phyloP scores from a whole-genome alignment of 78 protist species.

The Isochrysis galbana region DNA sequence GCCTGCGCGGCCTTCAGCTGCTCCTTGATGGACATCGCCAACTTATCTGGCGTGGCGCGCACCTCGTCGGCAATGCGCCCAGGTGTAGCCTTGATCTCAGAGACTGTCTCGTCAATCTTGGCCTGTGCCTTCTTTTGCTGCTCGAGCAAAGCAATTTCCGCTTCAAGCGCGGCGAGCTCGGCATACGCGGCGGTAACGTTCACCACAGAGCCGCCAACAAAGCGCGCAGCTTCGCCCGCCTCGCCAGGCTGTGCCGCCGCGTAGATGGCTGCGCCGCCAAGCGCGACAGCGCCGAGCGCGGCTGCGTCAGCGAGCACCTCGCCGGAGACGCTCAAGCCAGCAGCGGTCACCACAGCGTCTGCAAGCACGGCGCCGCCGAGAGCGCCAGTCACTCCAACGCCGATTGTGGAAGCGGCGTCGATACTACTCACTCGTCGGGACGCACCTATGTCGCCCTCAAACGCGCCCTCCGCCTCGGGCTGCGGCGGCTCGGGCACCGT shows the following conservation, averaged over 20 bases:
- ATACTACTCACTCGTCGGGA: too few relatives aligned
- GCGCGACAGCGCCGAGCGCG: neutral
- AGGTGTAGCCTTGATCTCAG: neutral
- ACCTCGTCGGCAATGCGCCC: neutral
- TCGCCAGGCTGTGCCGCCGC: neutral
- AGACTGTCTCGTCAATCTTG: neutral
- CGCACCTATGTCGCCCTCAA: neutral
- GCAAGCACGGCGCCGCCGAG: neutral
- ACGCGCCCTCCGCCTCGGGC: neutral
- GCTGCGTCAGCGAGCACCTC: constrained; percentile 16
- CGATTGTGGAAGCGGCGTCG: neutral
- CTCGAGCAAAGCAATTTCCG: neutral
- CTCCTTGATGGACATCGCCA: neutral
- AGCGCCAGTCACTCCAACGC: neutral
- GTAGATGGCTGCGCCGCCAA: neutral
- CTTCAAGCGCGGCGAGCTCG: neutral
- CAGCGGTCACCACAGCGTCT: neutral
- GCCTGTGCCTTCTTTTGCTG: neutral
- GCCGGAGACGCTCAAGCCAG: neutral
- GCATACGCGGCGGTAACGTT: neutral
- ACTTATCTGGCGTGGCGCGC: neutral
- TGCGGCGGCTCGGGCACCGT: neutral
- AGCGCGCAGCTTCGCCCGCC: constrained; percentile 13
- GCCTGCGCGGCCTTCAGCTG: neutral
- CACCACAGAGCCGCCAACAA: neutral